These are phyloP conservation scores for Pharnaceum exiguum DNA, from an alignment of 148 eudicot species.

Conservation along the genomic window DNA sequence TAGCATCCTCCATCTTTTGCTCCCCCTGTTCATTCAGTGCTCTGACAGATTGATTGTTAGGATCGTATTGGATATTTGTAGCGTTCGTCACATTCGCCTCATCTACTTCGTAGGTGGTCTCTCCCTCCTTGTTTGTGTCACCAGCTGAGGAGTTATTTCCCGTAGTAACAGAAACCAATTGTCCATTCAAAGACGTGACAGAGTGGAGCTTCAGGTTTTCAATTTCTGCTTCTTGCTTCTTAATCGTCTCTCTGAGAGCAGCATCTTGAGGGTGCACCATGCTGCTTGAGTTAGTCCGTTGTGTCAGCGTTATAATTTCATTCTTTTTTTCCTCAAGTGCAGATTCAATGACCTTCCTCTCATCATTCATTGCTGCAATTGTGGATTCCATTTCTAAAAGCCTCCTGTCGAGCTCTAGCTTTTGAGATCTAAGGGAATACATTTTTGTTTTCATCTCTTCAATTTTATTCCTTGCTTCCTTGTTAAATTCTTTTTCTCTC, in stretches of 20 bases:
- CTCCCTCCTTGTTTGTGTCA: not conserved
- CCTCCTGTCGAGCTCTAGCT: slow-evolving; percentile 42
- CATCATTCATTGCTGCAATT: slow-evolving; percentile 64
- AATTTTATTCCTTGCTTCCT: slow-evolving; percentile 42
- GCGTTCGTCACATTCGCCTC: no score
- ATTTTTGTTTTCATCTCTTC: slow-evolving; percentile 59
- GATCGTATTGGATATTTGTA: no score
- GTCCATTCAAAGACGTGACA: slow-evolving; percentile 10
- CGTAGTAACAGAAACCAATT: not conserved
- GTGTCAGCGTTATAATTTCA: slow-evolving; percentile 44
- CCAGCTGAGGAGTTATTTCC: not conserved
- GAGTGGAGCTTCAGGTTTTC: slow-evolving; percentile 30
- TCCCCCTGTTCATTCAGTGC: not conserved
- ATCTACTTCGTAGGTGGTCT: no score
- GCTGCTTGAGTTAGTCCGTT: slow-evolving; percentile 11
- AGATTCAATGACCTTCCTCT: slow-evolving; percentile 46
- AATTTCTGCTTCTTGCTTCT: slow-evolving; percentile 46
- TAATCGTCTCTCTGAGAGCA: slow-evolving; percentile 26
- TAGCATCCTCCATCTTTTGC: not conserved
- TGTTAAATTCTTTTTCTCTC: slow-evolving; percentile 60
- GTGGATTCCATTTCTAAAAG: slow-evolving; percentile 57
- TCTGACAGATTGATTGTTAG: no score
- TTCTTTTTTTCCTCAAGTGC: slow-evolving; percentile 60
- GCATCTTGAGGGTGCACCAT: slow-evolving; percentile 10
- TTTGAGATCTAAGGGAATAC: slow-evolving; percentile 45